Evolutionary conservation across 2,329 filamentous ascomycete species (phyloP).

Genomic region (Basipetospora chlamydospora): DNA sequence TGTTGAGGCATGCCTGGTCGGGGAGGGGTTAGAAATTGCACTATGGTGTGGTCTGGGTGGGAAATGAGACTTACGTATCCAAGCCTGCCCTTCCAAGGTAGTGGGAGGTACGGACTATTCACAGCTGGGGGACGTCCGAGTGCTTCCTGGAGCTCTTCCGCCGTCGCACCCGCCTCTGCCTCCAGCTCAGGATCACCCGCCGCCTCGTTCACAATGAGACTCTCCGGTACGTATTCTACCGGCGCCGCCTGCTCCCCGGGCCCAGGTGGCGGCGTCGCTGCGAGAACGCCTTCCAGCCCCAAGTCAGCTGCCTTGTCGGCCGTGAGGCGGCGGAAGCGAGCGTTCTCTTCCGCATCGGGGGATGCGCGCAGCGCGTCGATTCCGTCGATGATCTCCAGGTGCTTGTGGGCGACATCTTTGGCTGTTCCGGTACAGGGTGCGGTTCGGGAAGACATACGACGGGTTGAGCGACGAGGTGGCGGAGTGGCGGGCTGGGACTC

Average conservation of each 20-base stretch:
- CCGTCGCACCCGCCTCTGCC: conserved; percentile 12
- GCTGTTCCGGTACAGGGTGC: not conserved
- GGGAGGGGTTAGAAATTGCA: no score
- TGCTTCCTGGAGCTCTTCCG: not conserved
- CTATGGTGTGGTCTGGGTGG: no score
- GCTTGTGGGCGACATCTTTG: not conserved
- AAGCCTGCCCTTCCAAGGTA: conserved; percentile 81
- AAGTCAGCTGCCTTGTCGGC: not conserved
- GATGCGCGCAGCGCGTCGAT: not conserved
- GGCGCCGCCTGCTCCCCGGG: no score
- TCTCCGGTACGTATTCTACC: no score
- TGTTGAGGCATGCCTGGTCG: conserved; percentile 69
- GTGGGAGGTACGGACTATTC: conserved; percentile 67
- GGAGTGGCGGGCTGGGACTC: not conserved
- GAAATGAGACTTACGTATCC: conserved; percentile 58
- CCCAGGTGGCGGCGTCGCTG: no score
- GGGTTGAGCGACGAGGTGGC: not conserved
- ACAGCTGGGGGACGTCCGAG: conserved; percentile 53
- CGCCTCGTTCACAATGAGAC: not conserved
- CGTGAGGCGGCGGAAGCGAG: not conserved
- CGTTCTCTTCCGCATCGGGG: not conserved
- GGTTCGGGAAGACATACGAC: not conserved
- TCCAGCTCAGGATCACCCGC: conserved; percentile 8
- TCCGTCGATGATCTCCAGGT: not conserved
- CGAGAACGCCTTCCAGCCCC: no score